Evolutionary conservation across 257 asterid species (phyloP).

Genomic region (Jaltomata sinuosa): DNA sequence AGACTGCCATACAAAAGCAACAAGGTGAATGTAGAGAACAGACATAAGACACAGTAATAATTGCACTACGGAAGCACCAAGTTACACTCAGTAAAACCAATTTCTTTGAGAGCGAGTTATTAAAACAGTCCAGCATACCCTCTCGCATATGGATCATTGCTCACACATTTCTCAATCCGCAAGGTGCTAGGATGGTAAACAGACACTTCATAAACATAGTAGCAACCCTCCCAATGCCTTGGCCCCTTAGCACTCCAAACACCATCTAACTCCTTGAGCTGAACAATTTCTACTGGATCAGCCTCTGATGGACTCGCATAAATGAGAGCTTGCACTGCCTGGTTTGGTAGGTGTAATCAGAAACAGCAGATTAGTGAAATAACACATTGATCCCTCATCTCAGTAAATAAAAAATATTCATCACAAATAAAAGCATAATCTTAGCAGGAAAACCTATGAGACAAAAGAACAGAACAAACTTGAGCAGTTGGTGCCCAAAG

Average conservation of each 20-base stretch:
- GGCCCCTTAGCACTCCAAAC: conserved; percentile 83
- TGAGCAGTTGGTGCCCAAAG: conserved; percentile 99
- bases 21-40: conserved; percentile 1
- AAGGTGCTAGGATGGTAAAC: conserved; percentile 85
- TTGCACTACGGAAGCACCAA: neutral
- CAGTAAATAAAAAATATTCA: neutral
- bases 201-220: conserved; percentile 83
- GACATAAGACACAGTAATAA: neutral
- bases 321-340: conserved; percentile 59
- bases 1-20: conserved; percentile 41
- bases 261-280: conserved; percentile 66
- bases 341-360: conserved; percentile 16
- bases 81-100: neutral
- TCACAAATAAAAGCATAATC: neutral
- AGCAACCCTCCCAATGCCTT: conserved; percentile 75
- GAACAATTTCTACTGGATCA: conserved; percentile 45
- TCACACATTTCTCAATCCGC: conserved; percentile 61
- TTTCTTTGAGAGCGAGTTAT: neutral
- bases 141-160: conserved; percentile 93
- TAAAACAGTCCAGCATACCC: conserved; percentile 45
- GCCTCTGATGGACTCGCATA: conserved; percentile 43
- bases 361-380: neutral
- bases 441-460: neutral
- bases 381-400: neutral
- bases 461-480: conserved; percentile 27